Conservation (phyloP, 2,329 filamentous ascomycete species). For the Mycogone perniciosa region DNA sequence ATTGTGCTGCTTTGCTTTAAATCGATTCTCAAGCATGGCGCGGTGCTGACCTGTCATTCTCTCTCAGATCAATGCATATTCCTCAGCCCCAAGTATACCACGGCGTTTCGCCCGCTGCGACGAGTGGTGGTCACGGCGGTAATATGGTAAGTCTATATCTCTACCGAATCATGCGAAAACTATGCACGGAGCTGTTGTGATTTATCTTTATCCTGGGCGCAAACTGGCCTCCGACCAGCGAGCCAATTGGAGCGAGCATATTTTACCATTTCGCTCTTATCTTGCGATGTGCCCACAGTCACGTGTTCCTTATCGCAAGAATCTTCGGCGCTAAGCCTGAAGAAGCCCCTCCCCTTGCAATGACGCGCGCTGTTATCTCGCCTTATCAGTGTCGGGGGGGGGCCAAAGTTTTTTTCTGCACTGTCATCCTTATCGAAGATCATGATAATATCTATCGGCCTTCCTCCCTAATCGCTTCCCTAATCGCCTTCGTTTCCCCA, state of each 20-base stretch:
- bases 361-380: constrained; percentile 22
- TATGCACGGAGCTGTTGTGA: not conserved
- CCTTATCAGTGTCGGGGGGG: constrained; percentile 30
- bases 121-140: constrained; percentile 32
- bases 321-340: constrained; percentile 17
- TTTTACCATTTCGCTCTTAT: constrained; percentile 14
- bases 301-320: constrained; percentile 15
- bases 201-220: constrained; percentile 1
- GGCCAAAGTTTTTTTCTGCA: constrained; percentile 29
- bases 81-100: constrained; percentile 10
- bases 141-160: constrained; percentile 33
- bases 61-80: constrained; percentile 6
- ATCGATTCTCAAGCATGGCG: not conserved
- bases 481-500: constrained; percentile 18
- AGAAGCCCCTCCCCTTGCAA: not conserved
- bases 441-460: constrained; percentile 26
- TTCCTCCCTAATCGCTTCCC: constrained; percentile 21
- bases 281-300: constrained; percentile 10
- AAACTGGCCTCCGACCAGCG: constrained; percentile 6
- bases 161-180: not conserved
- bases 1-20: not conserved
- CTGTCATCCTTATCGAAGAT: constrained; percentile 35
- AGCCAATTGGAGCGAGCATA: constrained; percentile 9
- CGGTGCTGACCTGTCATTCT: not conserved
- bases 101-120: constrained; percentile 32